Evolutionary conservation across 352 stramenopile genomes (phyloP).

Genomic region (Pythium folliculosum): DNA sequence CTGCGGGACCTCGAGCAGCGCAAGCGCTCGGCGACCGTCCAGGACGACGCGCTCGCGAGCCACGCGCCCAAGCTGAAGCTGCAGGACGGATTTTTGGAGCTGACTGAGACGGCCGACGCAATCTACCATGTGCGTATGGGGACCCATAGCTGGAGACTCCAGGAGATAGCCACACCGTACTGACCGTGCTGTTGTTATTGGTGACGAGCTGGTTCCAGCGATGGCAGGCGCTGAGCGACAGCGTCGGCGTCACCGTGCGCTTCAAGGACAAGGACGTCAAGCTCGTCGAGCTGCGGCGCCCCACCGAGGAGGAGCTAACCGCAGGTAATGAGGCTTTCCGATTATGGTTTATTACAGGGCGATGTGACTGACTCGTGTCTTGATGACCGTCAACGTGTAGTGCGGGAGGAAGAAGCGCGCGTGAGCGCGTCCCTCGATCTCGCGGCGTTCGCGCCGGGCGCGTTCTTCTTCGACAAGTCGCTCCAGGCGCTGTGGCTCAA

Average conservation of each 20-base stretch:
- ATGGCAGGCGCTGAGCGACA: conserved; percentile 81
- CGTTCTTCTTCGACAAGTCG: conserved; percentile 81
- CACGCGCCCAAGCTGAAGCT: conserved; percentile 74
- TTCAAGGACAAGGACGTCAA: conserved; percentile 74
- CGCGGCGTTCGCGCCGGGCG: conserved; percentile 28
- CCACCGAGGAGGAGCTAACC: conserved; percentile 39
- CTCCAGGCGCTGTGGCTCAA: conserved; percentile 71
- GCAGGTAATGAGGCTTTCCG: not conserved
- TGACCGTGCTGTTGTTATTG: not conserved
- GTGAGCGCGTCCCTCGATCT: conserved; percentile 9
- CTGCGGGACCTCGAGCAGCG: conserved; percentile 46
- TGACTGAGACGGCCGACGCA: conserved; percentile 48
- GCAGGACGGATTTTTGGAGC: conserved; percentile 55
- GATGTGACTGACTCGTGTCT: not conserved
- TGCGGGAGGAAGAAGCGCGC: conserved; percentile 20
- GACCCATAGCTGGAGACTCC: not conserved
- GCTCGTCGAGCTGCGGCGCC: conserved; percentile 58
- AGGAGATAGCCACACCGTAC: not conserved
- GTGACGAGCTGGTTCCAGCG: conserved; percentile 26
- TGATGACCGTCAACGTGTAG: not conserved
- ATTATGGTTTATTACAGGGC: no score
- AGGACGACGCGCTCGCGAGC: conserved; percentile 54
- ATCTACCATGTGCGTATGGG: conserved; percentile 61
- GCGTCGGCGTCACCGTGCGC: conserved; percentile 63
- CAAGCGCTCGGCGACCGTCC: conserved; percentile 49